Evolutionary conservation across 176 grass and related monocot genomes (phyloP).

Genomic region (Oryza meridionalis): DNA sequence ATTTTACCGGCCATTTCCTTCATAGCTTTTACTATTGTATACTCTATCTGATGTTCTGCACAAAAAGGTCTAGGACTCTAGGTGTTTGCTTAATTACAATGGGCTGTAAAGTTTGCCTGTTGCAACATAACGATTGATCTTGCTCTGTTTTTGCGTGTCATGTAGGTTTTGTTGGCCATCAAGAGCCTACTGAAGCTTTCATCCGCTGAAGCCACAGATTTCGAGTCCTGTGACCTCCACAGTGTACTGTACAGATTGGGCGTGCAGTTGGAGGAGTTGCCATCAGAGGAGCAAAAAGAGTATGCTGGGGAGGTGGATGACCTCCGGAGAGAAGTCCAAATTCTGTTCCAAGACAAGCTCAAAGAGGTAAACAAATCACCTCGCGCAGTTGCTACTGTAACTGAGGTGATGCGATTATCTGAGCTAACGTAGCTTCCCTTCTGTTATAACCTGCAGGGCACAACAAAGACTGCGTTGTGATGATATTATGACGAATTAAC

Average conservation of each 20-base stretch:
- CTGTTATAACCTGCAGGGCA: conserved; percentile 24
- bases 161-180: conserved; percentile 73
- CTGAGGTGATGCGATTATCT: background rate
- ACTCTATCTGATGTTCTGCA: background rate
- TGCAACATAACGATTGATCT: background rate
- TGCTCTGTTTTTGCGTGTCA: background rate
- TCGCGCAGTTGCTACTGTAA: background rate
- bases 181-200: conserved; percentile 70
- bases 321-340: conserved; percentile 70
- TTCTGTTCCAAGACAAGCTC: conserved; percentile 70
- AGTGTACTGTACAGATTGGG: conserved; percentile 54
- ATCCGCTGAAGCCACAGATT: conserved; percentile 46
- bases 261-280: conserved; percentile 63
- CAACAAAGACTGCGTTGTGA: background rate
- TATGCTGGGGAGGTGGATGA: conserved; percentile 67
- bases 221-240: conserved; percentile 58
- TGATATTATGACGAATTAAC: conserved; percentile 1
- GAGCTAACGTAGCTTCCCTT: conserved; percentile 23
- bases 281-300: conserved; percentile 67
- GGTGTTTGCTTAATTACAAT: background rate
- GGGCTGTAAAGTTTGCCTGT: background rate
- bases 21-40: background rate
- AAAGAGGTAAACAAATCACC: conserved; percentile 34
- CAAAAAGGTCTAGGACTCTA: background rate
- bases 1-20: background rate